These are phyloP conservation scores for Syzygium syzygioides DNA, from an alignment of 441 rosid species.

Conservation along the genomic window DNA sequence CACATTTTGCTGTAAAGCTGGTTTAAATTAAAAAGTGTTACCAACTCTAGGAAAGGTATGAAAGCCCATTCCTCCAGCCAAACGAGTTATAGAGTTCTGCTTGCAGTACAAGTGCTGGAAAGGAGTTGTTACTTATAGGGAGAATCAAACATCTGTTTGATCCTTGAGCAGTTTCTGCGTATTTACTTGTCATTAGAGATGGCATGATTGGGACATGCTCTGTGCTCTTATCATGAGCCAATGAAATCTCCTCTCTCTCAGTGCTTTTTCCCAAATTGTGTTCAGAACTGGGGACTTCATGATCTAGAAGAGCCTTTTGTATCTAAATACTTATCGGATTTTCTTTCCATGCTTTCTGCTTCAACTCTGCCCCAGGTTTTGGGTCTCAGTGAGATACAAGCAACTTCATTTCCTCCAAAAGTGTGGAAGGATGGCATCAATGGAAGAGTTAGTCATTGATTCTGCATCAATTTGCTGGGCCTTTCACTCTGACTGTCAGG, in stretches of 20 bases:
- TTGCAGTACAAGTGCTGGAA: background rate
- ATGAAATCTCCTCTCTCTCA: background rate
- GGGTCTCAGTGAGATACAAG: constrained; percentile 77
- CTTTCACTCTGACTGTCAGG: constrained; percentile 94
- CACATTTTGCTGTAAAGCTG: background rate
- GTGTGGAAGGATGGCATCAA: constrained; percentile 55
- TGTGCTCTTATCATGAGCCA: background rate
- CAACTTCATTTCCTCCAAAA: constrained; percentile 52
- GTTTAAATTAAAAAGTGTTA: background rate
- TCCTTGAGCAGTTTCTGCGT: background rate
- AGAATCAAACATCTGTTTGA: background rate
- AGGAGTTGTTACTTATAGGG: background rate
- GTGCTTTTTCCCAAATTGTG: background rate
- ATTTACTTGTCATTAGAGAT: background rate
- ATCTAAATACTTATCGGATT: background rate
- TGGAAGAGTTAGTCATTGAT: constrained; percentile 62
- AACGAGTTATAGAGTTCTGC: background rate
- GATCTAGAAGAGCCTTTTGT: background rate
- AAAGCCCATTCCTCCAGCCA: background rate
- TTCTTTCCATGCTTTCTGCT: constrained; percentile 18
- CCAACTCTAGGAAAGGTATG: background rate
- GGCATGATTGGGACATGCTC: background rate
- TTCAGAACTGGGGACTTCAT: background rate
- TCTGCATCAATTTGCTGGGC: constrained; percentile 78
- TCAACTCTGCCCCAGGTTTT: constrained; percentile 44